A percentile compares a stretch with the other conserved stretches of the same genome.
Conservation (phyloP, 2,329 filamentous ascomycete genomes). For the Sporothrix inflata region DNA sequence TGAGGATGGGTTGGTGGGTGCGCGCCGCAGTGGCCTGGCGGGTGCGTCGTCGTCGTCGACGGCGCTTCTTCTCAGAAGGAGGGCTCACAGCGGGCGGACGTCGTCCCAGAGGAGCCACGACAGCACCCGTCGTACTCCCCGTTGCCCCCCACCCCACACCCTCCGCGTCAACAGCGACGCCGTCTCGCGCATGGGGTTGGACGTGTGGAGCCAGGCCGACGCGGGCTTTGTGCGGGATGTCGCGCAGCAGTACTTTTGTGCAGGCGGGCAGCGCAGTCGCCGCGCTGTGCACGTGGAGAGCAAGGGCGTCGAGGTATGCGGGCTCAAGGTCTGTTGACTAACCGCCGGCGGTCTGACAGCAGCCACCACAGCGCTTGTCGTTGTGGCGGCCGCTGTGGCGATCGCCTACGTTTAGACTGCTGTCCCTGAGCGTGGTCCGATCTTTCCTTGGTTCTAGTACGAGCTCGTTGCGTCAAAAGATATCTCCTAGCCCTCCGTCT, state of each 20-base stretch:
- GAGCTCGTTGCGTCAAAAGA: neutral
- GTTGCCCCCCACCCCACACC: constrained; percentile 16
- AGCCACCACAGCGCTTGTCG: constrained; percentile 1
- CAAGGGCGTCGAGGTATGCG: constrained; percentile 74
- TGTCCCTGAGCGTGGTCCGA: neutral
- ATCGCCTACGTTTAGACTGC: constrained; percentile 2
- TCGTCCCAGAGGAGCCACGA: too few relatives aligned
- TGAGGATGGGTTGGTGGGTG: constrained; percentile 27
- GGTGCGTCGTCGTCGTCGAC: constrained; percentile 20
- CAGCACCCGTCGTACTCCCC: neutral
- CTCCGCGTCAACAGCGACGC: constrained; percentile 66
- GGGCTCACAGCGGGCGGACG: too few relatives aligned
- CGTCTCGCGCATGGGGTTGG: constrained; percentile 72
- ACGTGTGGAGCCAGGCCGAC: constrained; percentile 74
- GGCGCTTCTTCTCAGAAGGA: constrained; percentile 26
- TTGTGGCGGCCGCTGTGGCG: neutral
- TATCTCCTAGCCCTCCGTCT: too few relatives aligned
- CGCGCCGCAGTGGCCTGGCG: constrained; percentile 27
- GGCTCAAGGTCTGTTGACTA: constrained; percentile 66
- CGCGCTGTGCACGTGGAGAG: constrained; percentile 63
- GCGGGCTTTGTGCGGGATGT: constrained; percentile 69
- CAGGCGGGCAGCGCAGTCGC: constrained; percentile 56
- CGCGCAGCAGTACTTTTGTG: constrained; percentile 63
- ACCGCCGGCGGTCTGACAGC: constrained; percentile 24
- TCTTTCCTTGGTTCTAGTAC: neutral